phyloP scores from a whole-genome alignment of 2,329 filamentous ascomycete species.

The Macroventuria anomochaeta region DNA sequence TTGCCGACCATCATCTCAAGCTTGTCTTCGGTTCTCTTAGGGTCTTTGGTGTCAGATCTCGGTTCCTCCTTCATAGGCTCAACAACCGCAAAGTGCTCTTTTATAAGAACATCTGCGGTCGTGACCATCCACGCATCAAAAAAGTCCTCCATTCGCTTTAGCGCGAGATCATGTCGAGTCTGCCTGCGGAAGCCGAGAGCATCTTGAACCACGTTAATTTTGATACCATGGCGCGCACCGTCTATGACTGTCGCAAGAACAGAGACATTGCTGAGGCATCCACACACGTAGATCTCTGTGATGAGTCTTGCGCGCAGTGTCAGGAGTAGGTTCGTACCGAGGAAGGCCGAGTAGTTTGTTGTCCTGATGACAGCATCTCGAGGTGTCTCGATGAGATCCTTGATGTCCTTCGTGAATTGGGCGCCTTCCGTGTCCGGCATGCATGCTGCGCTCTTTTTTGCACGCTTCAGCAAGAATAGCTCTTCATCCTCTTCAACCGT shows the following conservation, averaged over 20 bases:
- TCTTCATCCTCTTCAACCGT: constrained; percentile 53
- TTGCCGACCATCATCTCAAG: constrained; percentile 34
- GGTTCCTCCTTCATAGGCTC: constrained; percentile 15
- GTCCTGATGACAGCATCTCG: constrained; percentile 68
- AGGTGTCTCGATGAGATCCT: constrained; percentile 56
- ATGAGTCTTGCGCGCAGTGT: constrained; percentile 84
- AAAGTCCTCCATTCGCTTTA: constrained; percentile 73
- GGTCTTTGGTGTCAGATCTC: not conserved
- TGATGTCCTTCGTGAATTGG: constrained; percentile 59
- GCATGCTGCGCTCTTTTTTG: constrained; percentile 51
- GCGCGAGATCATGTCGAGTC: constrained; percentile 71
- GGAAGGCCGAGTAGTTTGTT: constrained; percentile 87
- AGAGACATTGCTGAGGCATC: constrained; percentile 83
- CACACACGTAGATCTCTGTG: constrained; percentile 88
- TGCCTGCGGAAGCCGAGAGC: constrained; percentile 82
- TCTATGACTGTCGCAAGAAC: constrained; percentile 92
- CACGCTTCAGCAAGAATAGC: constrained; percentile 52
- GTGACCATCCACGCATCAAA: constrained; percentile 74
- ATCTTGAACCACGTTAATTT: constrained; percentile 86
- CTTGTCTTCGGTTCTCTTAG: constrained; percentile 16
- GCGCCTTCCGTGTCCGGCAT: constrained; percentile 54
- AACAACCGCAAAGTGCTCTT: constrained; percentile 20
- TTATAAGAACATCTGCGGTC: constrained; percentile 64
- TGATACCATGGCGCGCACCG: constrained; percentile 83
- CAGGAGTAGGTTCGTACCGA: constrained; percentile 73